Evolutionary conservation across 228 moss, liverwort and hornwort species (phyloP).

Genomic region (Sphagnum fallax): DNA sequence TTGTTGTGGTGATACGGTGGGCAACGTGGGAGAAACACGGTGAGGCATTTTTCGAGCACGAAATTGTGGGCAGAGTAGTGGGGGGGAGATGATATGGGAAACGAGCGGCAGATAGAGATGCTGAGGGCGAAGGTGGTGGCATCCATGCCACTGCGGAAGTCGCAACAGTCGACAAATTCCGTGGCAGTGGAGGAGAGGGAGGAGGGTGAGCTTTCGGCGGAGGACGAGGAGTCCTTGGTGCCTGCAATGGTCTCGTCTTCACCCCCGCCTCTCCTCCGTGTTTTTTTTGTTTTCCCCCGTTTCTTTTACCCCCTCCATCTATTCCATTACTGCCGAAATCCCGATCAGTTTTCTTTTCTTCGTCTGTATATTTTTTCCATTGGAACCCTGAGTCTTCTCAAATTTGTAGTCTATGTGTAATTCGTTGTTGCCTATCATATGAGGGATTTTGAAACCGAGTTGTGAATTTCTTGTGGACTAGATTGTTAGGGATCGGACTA

Average conservation of each 20-base stretch:
- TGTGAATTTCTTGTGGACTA: no score
- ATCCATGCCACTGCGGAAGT: slow-evolving; percentile 50
- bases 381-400: no score
- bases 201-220: slow-evolving; percentile 84
- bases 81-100: slow-evolving; percentile 33
- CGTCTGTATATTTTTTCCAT: neutral
- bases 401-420: no score
- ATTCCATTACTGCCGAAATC: neutral
- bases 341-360: slow-evolving; percentile 1
- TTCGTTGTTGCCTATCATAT: no score
- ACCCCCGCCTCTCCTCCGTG: slow-evolving; percentile 33
- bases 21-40: no score
- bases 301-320: slow-evolving; percentile 4
- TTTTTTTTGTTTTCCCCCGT: slow-evolving; percentile 14
- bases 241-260: slow-evolving; percentile 16
- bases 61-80: no score
- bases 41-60: no score
- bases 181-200: slow-evolving; percentile 45
- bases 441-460: no score
- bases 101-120: slow-evolving; percentile 43
- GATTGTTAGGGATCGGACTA: no score
- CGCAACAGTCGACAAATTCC: slow-evolving; percentile 9
- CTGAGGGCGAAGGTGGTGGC: slow-evolving; percentile 65
- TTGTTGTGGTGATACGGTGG: no score
- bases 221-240: slow-evolving; percentile 30